Base-by-base conservation (phyloP, 139 green algal genomes). In the Asterochloris sp. region DNA sequence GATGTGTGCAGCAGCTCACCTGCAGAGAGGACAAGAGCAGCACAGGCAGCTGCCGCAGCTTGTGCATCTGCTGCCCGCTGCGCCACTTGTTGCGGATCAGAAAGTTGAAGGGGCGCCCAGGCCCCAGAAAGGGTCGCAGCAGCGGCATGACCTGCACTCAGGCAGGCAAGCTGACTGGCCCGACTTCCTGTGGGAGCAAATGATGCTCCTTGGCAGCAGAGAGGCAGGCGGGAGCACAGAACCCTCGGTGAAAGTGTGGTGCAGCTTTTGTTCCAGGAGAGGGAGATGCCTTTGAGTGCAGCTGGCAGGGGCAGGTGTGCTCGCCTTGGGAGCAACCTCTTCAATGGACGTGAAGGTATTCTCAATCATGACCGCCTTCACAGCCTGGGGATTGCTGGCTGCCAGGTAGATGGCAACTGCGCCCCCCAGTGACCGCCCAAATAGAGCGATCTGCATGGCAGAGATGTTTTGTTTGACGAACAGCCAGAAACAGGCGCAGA, bases 41-140 rank as follows among this genome's bases (percentile, higher is more conserved):
- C 71, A 95, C 69, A 2, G 92, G 93, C 73, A 91, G 26, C 69
- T 85, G 16, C 10, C 74, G 84, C 23, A 96, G 81, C 16, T 82
- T 71, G 13, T 68, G 9, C 4, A 98, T 89, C 8, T 82, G 71
- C 26, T 85, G 54, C 9, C 88, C 60, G 78, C 90, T 98, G 60
- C 82, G 47, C 95, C 95, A 98, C 86, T 94, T 95, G 82, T 96
- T 97, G 73, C 93, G 90, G 17, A 98, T 88, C 66, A 98, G 85
- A 28, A 88, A 96, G 86, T 98, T 98, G 82, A 92, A 84, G 10
- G 88, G 85, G 74, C 87, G 89, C 38, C 87, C 74, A 13, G 60
- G 73, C 13, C 87, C 85, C 16, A 92, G 13, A 10, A 89, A 62
- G 16, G 78, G 64, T 19, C 75, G 28, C 68, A 92, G 84, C 26